Percentiles rank a stretch among this genome's conserved stretches.
Conservation (phyloP, 352 stramenopile species). For the Blastocystis sp. region DNA sequence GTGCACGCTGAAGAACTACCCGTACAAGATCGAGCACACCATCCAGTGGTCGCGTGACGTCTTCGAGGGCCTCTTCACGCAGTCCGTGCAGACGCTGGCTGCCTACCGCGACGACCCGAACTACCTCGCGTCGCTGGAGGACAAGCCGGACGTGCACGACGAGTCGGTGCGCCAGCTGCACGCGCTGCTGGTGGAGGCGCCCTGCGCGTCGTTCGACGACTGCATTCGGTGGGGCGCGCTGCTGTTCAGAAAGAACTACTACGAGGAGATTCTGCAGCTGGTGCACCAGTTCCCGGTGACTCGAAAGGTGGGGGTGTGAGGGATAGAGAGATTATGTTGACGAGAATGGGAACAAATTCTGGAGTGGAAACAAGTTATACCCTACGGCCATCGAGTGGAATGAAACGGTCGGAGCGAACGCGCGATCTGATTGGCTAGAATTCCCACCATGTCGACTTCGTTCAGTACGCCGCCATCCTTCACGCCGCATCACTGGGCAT, state of each 20-base stretch:
- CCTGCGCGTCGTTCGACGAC: slow-evolving; percentile 85
- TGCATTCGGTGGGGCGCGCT: slow-evolving; percentile 92
- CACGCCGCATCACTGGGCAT: slow-evolving; percentile 78
- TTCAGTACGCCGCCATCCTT: slow-evolving; percentile 88
- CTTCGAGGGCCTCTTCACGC: slow-evolving; percentile 97
- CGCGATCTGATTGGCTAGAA: not conserved
- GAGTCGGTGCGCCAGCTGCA: slow-evolving; percentile 37
- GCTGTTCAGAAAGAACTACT: slow-evolving; percentile 95
- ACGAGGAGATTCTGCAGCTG: slow-evolving; percentile 94
- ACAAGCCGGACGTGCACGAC: slow-evolving; percentile 51
- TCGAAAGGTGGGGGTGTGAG: not conserved
- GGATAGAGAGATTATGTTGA: slow-evolving; percentile 80
- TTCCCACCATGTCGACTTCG: slow-evolving; percentile 83
- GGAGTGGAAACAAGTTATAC: slow-evolving; percentile 92
- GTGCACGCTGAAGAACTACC: slow-evolving; percentile 99
- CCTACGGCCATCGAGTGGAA: slow-evolving; percentile 90
- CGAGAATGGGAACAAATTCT: slow-evolving; percentile 91
- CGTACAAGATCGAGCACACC: slow-evolving; percentile 97
- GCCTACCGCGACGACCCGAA: slow-evolving; percentile 80
- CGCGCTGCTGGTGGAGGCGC: slow-evolving; percentile 24
- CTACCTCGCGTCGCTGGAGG: slow-evolving; percentile 37
- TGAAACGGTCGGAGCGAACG: slow-evolving; percentile 80
- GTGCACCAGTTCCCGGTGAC: slow-evolving; percentile 92
- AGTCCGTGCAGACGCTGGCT: slow-evolving; percentile 92
- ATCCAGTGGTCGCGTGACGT: slow-evolving; percentile 95